These are phyloP conservation scores for Lentinula aciculospora DNA, from an alignment of 768 basidiomycete genomes.

Conservation along the genomic window DNA sequence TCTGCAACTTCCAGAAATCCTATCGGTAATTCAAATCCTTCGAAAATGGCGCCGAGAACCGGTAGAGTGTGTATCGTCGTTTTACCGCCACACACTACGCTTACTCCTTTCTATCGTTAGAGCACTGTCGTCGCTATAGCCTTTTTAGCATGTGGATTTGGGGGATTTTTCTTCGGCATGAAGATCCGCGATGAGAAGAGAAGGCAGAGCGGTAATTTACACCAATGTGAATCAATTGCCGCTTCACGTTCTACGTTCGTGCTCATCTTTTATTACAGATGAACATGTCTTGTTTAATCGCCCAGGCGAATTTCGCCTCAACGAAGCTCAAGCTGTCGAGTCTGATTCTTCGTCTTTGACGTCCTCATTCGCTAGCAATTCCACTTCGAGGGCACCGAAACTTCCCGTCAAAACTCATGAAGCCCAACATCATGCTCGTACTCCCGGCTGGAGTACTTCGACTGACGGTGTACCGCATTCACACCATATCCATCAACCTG, in stretches of 20 bases:
- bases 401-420: background rate
- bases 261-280: background rate
- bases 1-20: background rate
- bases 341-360: background rate
- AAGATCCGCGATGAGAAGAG: background rate
- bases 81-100: background rate
- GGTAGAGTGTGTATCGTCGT: background rate
- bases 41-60: background rate
- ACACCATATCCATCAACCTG: conserved; percentile 5
- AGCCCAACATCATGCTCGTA: conserved; percentile 2
- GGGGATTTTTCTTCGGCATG: background rate
- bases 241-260: background rate
- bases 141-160: background rate
- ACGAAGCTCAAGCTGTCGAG: background rate
- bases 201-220: background rate
- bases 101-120: background rate
- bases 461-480: background rate
- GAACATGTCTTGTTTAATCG: background rate
- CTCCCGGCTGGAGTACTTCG: background rate
- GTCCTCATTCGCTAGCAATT: background rate
- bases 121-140: background rate
- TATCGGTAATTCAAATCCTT: background rate
- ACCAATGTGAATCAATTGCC: background rate
- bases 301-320: background rate
- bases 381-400: background rate